Conservation (phyloP, 371 early-diverging fungal species). For the Circinella minor region DNA sequence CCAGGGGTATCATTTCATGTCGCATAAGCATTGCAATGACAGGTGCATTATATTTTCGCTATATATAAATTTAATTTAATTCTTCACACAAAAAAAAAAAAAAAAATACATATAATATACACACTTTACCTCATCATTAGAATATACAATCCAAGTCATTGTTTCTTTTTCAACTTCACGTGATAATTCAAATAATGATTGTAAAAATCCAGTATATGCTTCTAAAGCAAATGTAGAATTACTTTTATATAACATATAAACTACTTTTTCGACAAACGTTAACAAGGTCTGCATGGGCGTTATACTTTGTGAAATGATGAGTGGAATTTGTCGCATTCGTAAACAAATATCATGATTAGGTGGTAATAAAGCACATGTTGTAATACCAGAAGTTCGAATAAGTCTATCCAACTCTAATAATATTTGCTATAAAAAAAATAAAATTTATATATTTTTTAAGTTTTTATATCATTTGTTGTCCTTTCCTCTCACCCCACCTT, state of each 20-base stretch:
- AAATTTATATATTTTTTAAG: neutral
- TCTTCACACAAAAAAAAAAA: no score
- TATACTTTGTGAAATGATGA: conserved; percentile 67
- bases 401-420: conserved; percentile 80
- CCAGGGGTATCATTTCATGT: conserved; percentile 72
- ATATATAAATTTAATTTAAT: neutral
- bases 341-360: conserved; percentile 81
- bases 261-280: conserved; percentile 82
- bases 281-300: conserved; percentile 76
- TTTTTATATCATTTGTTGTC: neutral
- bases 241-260: conserved; percentile 78
- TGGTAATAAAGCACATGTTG: conserved; percentile 72
- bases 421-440: conserved; percentile 44
- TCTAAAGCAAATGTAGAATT: conserved; percentile 79
- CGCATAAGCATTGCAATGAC: conserved; percentile 81
- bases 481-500: no score
- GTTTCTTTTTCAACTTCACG: conserved; percentile 81
- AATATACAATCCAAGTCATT: conserved; percentile 85
- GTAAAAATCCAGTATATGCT: conserved; percentile 81
- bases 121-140: conserved; percentile 76
- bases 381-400: conserved; percentile 60
- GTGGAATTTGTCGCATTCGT: conserved; percentile 73
- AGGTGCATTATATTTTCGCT: conserved; percentile 81
- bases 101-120: no score
- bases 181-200: conserved; percentile 80